phyloP scores from a whole-genome alignment of 225 moss, liverwort and hornwort species.

The Sphagnum tenellum region DNA sequence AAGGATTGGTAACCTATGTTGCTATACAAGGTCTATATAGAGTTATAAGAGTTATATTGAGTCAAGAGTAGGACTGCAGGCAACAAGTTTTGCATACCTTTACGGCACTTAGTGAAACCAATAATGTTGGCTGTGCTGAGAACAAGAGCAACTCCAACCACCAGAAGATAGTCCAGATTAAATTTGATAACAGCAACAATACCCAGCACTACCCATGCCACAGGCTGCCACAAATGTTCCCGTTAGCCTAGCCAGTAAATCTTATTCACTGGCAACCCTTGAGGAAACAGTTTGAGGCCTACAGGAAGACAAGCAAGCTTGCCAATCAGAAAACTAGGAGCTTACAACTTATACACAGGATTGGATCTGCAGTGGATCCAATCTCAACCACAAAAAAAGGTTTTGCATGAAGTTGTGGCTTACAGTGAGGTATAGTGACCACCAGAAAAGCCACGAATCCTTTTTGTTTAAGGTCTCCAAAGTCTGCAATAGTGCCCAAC shows the following conservation, averaged over 20 bases:
- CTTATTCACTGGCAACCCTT: no score
- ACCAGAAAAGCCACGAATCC: conserved; percentile 98
- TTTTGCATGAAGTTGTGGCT: not conserved
- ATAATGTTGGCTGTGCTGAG: conserved; percentile 59
- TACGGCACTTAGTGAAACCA: conserved; percentile 63
- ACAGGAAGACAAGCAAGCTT: not conserved
- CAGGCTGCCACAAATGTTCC: conserved; percentile 30
- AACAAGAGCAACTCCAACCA: conserved; percentile 40
- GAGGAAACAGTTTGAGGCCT: no score
- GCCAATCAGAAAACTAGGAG: not conserved
- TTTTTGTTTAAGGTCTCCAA: conserved; percentile 86
- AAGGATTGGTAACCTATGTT: no score
- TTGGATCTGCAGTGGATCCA: not conserved
- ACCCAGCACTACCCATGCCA: conserved; percentile 53
- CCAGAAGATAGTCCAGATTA: conserved; percentile 55
- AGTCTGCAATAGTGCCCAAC: conserved; percentile 24
- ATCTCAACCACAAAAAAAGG: no score
- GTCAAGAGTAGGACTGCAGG: no score
- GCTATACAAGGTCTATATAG: no score
- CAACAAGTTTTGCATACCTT: conserved; percentile 23
- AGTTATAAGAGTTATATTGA: no score
- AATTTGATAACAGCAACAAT: conserved; percentile 46
- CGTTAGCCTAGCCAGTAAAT: no score
- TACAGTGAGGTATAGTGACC: conserved; percentile 79
- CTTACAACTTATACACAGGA: not conserved